A percentile compares a stretch with the other conserved stretches of the same genome.
phyloP scores from a whole-genome alignment of 2,329 filamentous ascomycete species.

The Diaporthe amygdali region DNA sequence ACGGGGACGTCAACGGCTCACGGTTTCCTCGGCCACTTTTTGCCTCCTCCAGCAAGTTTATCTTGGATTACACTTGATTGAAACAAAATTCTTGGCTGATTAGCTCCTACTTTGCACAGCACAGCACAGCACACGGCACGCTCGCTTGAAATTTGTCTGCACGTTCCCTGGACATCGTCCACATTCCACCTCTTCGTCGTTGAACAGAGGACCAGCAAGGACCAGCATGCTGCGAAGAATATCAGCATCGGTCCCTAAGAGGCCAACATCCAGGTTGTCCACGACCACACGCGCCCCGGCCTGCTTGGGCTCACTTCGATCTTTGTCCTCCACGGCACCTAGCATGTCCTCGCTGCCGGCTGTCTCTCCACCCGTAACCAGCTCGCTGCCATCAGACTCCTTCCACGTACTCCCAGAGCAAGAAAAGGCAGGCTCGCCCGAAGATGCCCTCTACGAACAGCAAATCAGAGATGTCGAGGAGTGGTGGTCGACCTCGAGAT shows the following conservation, averaged over 20 bases:
- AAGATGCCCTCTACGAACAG: conserved; percentile 84
- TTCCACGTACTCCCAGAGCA: conserved; percentile 85
- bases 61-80: not conserved
- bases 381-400: conserved; percentile 70
- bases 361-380: conserved; percentile 66
- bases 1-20: not conserved
- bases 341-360: conserved; percentile 59
- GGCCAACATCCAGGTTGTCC: not conserved
- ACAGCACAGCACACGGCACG: too few relatives aligned
- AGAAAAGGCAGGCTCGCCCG: conserved; percentile 77
- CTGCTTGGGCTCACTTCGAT: conserved; percentile 14
- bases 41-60: not conserved
- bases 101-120: not conserved
- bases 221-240: conserved; percentile 24
- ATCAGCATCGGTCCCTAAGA: conserved; percentile 10
- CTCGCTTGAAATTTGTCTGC: not conserved
- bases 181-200: not conserved
- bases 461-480: conserved; percentile 84
- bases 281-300: not conserved
- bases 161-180: not conserved
- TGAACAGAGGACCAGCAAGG: not conserved
- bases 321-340: conserved; percentile 45
- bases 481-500: conserved; percentile 90
- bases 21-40: conserved; percentile 10
- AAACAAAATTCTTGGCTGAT: not conserved